These are phyloP conservation scores for Spathaspora boniae DNA, from an alignment of 805 yeast genomes.

Conservation along the genomic window DNA sequence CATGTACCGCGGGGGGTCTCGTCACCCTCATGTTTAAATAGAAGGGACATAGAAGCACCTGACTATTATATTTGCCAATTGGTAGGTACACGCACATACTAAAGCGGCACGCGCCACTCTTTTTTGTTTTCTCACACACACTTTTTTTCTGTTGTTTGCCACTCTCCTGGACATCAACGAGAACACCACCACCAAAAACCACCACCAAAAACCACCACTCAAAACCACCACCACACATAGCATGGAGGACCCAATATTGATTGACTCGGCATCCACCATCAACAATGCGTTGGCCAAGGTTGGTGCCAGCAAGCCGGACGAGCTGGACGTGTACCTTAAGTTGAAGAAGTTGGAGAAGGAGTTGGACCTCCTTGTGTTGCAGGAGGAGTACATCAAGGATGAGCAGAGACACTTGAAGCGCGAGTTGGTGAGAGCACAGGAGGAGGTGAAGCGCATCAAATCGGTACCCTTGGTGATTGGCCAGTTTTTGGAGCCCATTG, in stretches of 20 bases:
- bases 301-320: conserved; percentile 11
- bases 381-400: conserved; percentile 96
- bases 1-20: conserved; percentile 18
- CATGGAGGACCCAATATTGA: conserved; percentile 38
- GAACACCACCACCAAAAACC: conserved; percentile 1
- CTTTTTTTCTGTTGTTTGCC: too few species aligned
- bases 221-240: conserved; percentile 2
- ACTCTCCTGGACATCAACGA: background rate
- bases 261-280: conserved; percentile 14
- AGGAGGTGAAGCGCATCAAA: conserved; percentile 95
- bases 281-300: conserved; percentile 10
- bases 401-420: conserved; percentile 95
- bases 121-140: too few species aligned
- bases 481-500: conserved; percentile 95
- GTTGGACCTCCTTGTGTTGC: conserved; percentile 75
- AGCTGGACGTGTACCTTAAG: conserved; percentile 72
- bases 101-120: too few species aligned
- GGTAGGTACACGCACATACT: background rate
- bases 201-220: too few species aligned
- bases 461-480: conserved; percentile 98
- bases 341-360: conserved; percentile 89
- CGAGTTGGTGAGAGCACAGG: conserved; percentile 94
- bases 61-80: background rate
- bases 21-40: conserved; percentile 15
- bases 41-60: conserved; percentile 4